Percentiles rank a stretch among this genome's conserved stretches.
phyloP scores from a whole-genome alignment of 495 filamentous ascomycete genomes.

The Penicillium coffeae region DNA sequence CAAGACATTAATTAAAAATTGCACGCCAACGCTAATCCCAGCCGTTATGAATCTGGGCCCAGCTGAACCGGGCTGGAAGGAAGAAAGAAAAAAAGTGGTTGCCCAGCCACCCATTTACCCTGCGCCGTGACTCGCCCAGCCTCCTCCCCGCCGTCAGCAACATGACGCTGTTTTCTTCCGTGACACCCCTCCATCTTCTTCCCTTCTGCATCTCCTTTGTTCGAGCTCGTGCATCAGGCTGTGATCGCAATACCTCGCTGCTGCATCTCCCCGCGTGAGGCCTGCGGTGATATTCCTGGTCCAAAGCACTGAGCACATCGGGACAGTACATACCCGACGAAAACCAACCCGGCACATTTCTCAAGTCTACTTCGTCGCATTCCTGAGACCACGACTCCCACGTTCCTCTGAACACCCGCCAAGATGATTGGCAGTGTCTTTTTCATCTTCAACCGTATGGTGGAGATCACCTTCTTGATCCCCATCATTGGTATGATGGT shows the following conservation, averaged over 20 bases:
- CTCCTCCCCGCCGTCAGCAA: slow-evolving; percentile 17
- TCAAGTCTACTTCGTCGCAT: slow-evolving; percentile 9
- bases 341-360: background rate
- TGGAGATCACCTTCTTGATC: slow-evolving; percentile 80
- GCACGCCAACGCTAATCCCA: too few species aligned
- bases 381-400: slow-evolving; percentile 10
- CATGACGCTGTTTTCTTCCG: slow-evolving; percentile 11
- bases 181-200: background rate
- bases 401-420: slow-evolving; percentile 9
- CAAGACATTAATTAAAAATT: slow-evolving; percentile 20
- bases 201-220: background rate
- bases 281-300: slow-evolving; percentile 1
- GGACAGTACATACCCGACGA: slow-evolving; percentile 1
- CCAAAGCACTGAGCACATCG: background rate
- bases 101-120: slow-evolving; percentile 18
- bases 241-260: slow-evolving; percentile 6
- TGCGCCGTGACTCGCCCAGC: slow-evolving; percentile 23
- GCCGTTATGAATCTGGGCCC: background rate
- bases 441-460: slow-evolving; percentile 79
- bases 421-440: slow-evolving; percentile 74
- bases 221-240: slow-evolving; percentile 10
- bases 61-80: background rate
- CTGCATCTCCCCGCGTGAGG: slow-evolving; percentile 9
- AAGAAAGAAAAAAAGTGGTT: background rate
- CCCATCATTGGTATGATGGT: slow-evolving; percentile 84